Conservation (phyloP, 2,329 filamentous ascomycete genomes). For the Alternaria sp. region DNA sequence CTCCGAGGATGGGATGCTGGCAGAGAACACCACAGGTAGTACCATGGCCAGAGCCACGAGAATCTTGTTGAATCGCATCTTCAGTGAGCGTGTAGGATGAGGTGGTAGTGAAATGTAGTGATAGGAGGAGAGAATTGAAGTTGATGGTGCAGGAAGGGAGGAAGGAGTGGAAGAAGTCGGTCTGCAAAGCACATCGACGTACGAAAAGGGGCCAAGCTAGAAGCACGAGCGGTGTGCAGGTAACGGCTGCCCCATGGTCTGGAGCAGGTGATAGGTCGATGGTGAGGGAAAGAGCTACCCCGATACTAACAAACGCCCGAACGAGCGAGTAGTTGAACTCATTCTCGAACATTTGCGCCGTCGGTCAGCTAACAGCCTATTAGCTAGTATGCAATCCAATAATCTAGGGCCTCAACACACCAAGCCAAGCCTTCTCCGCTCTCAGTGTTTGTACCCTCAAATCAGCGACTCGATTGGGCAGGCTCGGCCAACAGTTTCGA, state of each 20-base stretch:
- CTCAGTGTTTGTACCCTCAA: neutral
- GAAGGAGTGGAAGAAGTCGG: neutral
- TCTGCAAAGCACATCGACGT: neutral
- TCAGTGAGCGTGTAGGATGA: neutral
- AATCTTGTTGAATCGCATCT: slow-evolving; percentile 15
- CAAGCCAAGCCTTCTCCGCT: neutral
- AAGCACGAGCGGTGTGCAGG: neutral
- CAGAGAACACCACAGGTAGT: slow-evolving; percentile 1
- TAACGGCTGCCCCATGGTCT: neutral
- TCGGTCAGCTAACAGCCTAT: neutral
- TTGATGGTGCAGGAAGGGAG: neutral
- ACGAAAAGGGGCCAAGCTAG: neutral
- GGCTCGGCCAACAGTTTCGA: neutral
- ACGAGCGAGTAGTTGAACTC: neutral
- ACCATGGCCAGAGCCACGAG: neutral
- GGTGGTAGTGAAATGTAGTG: neutral
- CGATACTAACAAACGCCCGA: neutral
- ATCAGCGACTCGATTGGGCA: neutral
- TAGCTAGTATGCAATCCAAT: neutral
- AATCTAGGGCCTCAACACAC: neutral
- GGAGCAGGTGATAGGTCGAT: neutral
- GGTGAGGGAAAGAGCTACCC: neutral
- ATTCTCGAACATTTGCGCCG: neutral
- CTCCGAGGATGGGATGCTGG: neutral
- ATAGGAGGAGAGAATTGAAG: neutral